phyloP scores from a whole-genome alignment of 352 stramenopile species.

The Phytophthora citricola region DNA sequence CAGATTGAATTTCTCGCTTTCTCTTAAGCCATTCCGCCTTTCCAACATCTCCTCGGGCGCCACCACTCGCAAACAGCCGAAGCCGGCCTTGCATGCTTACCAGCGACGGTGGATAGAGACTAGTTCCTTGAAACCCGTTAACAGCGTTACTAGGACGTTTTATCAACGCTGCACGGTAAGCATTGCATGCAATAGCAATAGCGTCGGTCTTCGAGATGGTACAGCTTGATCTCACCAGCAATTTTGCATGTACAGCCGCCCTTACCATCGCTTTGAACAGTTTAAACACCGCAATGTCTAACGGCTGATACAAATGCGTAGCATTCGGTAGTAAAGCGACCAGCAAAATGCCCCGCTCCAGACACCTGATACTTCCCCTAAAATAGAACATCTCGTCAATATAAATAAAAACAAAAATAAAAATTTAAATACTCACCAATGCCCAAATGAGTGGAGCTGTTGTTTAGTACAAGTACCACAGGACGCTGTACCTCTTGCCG shows the following conservation, averaged over 20 bases:
- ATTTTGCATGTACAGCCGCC: no score
- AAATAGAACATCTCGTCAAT: background rate
- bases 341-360: background rate
- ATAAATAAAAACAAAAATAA: background rate
- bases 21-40: background rate
- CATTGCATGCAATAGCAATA: no score
- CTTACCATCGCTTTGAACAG: background rate
- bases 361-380: background rate
- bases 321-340: background rate
- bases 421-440: background rate
- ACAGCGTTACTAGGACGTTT: no score
- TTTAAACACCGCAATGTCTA: background rate
- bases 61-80: no score
- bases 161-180: no score
- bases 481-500: background rate
- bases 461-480: background rate
- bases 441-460: conserved; percentile 3
- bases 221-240: no score
- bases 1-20: background rate
- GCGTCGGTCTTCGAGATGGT: no score
- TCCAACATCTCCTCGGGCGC: no score
- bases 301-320: background rate
- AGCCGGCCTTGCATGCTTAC: no score
- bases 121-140: no score
- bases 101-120: no score